Base-by-base conservation (phyloP, 2,329 filamentous ascomycete species). In the Phoma sp. region DNA sequence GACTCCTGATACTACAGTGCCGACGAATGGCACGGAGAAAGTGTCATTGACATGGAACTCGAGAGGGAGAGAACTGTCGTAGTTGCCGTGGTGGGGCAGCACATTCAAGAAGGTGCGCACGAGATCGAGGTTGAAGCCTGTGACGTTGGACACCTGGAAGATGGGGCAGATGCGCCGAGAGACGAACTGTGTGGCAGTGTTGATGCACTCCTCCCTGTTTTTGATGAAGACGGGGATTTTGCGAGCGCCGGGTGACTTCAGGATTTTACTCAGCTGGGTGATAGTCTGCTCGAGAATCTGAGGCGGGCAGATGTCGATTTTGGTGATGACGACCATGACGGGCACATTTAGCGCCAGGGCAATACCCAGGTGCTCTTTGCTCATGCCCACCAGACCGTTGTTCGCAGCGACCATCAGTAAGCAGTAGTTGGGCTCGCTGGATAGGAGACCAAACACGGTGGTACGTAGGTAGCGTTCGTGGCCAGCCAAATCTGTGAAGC, bases 201-300 rank as follows among this genome's bases (percentile, higher is more conserved):
- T 93, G 68, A 99, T 89, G 66, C 92, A 96, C 62, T 96, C 91
- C 71, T 96, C 92, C 54, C 88, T 88, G 62, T 88, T 90, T 74
- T 93, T 95, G 77, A 99, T 93, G 72, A 98, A 96, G 33, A 97
- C 91, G 2, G 95, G 95, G 30, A 99, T 96, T 77, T 99, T 99
- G 32, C 91, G 84, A 3, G 95, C 95, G 3, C 92, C 95, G 0
- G 93, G 93, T 50, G 91, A 96, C 75, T 96, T 96, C 62, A 99
- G 82, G 45, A 99, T 97, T 70, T 93, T 91, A 47, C 87, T 93
- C 59, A 99, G 85, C 74, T 98, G 93, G 10, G 87, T 89, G 38
- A 98, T 87, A 18, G 95, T 99, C 79, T 98, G 90, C 77, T 96
- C 87, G 20, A 99, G 81, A 68, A 99, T 97, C 62, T 98, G 90